A percentile compares a stretch with the other conserved stretches of the same genome.
Evolutionary conservation across 257 asterid genomes (phyloP).

Genomic region (Nicotiana attenuata): DNA sequence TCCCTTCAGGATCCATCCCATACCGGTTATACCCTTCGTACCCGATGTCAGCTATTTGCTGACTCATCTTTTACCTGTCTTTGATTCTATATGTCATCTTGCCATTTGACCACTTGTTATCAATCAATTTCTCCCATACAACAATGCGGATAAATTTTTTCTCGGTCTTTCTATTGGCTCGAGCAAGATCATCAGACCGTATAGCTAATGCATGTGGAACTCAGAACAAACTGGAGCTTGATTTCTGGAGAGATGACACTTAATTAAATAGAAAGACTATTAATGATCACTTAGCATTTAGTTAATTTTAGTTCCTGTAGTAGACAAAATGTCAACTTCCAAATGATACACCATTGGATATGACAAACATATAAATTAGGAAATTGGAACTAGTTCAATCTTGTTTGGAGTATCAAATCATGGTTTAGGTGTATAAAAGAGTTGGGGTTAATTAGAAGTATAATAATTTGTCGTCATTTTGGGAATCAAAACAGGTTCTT

Average conservation of each 20-base stretch:
- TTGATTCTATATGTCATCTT: no score
- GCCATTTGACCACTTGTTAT: no score
- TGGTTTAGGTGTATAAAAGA: background rate
- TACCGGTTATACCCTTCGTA: no score
- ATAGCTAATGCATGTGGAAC: background rate
- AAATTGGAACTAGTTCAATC: background rate
- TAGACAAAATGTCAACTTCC: background rate
- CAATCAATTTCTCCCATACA: no score
- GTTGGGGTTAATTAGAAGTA: background rate
- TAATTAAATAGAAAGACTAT: background rate
- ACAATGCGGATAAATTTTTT: no score
- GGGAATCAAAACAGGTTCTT: background rate
- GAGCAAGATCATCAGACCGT: no score
- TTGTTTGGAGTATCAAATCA: constrained; percentile 5
- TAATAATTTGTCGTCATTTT: background rate
- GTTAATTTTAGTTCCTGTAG: background rate
- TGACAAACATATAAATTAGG: background rate
- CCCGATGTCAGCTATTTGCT: no score
- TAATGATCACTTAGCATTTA: background rate
- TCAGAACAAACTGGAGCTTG: background rate
- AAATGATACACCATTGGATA: background rate
- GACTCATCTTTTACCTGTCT: no score
- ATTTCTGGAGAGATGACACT: background rate
- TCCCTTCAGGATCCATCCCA: no score
- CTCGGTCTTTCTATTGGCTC: background rate